Evolutionary conservation across 257 asterid genomes (phyloP).

Genomic region (Solanum sitiens): DNA sequence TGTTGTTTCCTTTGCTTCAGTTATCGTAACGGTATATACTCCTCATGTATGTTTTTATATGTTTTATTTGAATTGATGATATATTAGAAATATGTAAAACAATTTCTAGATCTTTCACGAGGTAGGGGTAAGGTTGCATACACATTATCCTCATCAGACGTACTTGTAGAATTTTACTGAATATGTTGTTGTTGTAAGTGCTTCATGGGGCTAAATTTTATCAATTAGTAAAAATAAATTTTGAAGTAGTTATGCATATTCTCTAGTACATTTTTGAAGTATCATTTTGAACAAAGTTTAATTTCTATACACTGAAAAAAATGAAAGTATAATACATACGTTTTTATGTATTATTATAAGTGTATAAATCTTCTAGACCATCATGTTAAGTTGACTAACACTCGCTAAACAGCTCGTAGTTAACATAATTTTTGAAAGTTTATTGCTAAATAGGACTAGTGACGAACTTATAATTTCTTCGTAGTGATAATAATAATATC

Average conservation of each 20-base stretch:
- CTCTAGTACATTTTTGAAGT: too few relatives aligned
- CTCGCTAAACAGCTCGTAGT: neutral
- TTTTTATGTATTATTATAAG: too few relatives aligned
- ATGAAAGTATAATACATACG: too few relatives aligned
- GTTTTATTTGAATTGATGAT: neutral
- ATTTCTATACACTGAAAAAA: too few relatives aligned
- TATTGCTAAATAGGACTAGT: neutral
- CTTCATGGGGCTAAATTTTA: neutral
- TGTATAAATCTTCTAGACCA: too few relatives aligned
- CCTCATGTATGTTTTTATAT: neutral
- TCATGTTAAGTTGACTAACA: neutral
- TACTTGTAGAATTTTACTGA: neutral
- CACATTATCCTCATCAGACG: neutral
- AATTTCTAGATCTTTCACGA: neutral
- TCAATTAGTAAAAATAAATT: neutral
- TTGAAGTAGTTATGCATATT: too few relatives aligned
- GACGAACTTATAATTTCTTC: neutral
- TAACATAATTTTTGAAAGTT: too few relatives aligned
- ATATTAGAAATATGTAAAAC: rapidly evolving
- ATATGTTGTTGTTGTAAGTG: neutral
- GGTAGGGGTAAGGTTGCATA: rapidly evolving
- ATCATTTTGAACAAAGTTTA: too few relatives aligned
- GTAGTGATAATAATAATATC: too few relatives aligned
- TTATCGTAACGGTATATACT: neutral
- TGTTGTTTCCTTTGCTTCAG: neutral